Conservation (phyloP, 768 basidiomycete genomes). For the Boletus reticuloceps region DNA sequence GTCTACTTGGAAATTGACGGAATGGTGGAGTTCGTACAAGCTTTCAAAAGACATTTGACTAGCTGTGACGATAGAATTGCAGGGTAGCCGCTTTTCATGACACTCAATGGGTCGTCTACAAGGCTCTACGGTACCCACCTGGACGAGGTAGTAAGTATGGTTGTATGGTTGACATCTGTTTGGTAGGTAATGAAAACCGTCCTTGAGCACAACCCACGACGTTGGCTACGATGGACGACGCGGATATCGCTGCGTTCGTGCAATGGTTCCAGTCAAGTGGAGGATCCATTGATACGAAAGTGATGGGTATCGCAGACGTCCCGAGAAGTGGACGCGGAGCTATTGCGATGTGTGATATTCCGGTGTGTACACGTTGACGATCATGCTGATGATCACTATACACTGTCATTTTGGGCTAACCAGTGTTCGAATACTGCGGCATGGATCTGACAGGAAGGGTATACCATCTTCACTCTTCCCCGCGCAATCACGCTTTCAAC, state of each 20-base stretch:
- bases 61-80: no score
- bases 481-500: constrained; percentile 74
- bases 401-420: neutral
- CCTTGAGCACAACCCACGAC: neutral
- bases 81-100: no score
- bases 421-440: neutral
- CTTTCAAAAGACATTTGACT: no score
- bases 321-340: constrained; percentile 69
- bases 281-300: constrained; percentile 46
- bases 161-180: neutral
- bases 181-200: neutral
- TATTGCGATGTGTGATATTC: constrained; percentile 70
- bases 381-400: neutral
- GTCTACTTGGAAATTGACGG: neutral
- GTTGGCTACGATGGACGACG: constrained; percentile 2
- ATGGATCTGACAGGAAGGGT: constrained; percentile 51
- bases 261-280: constrained; percentile 58
- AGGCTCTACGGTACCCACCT: no score
- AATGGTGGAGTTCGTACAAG: neutral
- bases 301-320: constrained; percentile 45
- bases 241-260: constrained; percentile 37
- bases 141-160: no score
- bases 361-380: constrained; percentile 41
- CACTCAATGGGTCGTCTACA: no score
- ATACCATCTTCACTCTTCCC: constrained; percentile 81